Evolutionary conservation across 106 monocot genomes (phyloP).

Genomic region (Dioscorea dumetorum): DNA sequence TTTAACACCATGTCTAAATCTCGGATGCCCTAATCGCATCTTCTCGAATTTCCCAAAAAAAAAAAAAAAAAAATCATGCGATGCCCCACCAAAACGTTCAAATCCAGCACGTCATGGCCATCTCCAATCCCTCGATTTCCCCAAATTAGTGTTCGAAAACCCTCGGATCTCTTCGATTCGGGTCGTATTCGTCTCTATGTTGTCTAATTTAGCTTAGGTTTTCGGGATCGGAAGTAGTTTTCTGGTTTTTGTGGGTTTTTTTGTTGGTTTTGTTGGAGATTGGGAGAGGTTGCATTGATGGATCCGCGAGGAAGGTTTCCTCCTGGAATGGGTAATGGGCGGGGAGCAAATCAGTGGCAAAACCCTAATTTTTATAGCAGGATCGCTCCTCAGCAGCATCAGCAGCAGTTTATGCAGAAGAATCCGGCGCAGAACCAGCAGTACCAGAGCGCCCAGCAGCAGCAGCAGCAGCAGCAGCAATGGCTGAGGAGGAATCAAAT

Average conservation of each 20-base stretch:
- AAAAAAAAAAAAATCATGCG: too few relatives aligned
- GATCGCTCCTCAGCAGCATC: slow-evolving; percentile 11
- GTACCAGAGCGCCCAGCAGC: background rate
- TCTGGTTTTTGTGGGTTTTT: too few relatives aligned
- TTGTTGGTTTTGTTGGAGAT: background rate
- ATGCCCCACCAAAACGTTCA: too few relatives aligned
- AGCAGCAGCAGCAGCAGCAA: slow-evolving; percentile 30
- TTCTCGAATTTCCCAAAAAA: too few relatives aligned
- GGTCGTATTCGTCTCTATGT: too few relatives aligned
- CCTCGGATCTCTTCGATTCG: too few relatives aligned
- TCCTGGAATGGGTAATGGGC: slow-evolving; percentile 43
- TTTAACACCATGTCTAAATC: too few relatives aligned
- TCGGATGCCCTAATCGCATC: too few relatives aligned
- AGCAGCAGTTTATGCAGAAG: slow-evolving; percentile 30
- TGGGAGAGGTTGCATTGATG: background rate
- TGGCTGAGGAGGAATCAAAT: slow-evolving; percentile 68
- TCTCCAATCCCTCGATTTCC: too few relatives aligned
- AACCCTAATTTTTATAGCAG: slow-evolving; percentile 35
- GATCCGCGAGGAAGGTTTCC: slow-evolving; percentile 25
- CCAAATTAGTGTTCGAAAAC: too few relatives aligned
- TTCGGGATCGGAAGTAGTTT: background rate
- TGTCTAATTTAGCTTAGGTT: too few relatives aligned
- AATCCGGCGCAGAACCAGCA: slow-evolving; percentile 19
- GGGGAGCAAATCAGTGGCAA: slow-evolving; percentile 10
- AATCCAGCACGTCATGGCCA: too few relatives aligned